Percentiles rank a stretch among this genome's conserved stretches.
Evolutionary conservation across 1,284 basidiomycete genomes (phyloP).

Genomic region (Abortiporus biennis): DNA sequence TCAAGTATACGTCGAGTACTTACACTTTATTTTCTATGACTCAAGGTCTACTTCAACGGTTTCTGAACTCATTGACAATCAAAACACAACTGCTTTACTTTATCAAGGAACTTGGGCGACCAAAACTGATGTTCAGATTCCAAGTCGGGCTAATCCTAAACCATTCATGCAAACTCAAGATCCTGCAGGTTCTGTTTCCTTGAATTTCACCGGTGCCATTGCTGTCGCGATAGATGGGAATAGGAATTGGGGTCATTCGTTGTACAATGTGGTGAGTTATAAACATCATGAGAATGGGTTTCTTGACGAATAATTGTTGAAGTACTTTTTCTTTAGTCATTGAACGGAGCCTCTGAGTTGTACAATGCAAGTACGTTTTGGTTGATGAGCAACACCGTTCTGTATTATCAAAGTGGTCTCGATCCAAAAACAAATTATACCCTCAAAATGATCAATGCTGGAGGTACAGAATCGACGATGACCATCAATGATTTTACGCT

Average conservation of each 20-base stretch:
- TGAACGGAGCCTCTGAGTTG: slow-evolving; percentile 20
- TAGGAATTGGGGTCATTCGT: slow-evolving; percentile 17
- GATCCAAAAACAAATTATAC: slow-evolving; percentile 23
- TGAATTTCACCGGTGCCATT: background rate
- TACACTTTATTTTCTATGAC: no score
- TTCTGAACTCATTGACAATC: no score
- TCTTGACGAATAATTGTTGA: no score
- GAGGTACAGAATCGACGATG: background rate
- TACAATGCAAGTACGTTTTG: slow-evolving; percentile 28
- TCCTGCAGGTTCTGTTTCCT: background rate
- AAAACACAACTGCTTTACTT: background rate
- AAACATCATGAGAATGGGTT: no score
- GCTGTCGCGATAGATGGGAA: background rate
- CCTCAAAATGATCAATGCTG: background rate
- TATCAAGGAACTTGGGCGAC: background rate
- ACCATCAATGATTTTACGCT: background rate
- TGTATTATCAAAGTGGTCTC: slow-evolving; percentile 28
- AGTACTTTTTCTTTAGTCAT: no score
- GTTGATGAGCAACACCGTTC: slow-evolving; percentile 26
- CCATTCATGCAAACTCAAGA: background rate
- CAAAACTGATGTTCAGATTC: background rate
- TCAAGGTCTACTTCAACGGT: background rate
- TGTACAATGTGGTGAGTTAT: slow-evolving; percentile 24
- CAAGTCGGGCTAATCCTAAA: background rate
- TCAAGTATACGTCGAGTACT: no score